Evolutionary conservation across 2,329 filamentous ascomycete genomes (phyloP), one percentile per base, ranked within the genome.

Genomic region (Scedosporium aurantiacum): DNA sequence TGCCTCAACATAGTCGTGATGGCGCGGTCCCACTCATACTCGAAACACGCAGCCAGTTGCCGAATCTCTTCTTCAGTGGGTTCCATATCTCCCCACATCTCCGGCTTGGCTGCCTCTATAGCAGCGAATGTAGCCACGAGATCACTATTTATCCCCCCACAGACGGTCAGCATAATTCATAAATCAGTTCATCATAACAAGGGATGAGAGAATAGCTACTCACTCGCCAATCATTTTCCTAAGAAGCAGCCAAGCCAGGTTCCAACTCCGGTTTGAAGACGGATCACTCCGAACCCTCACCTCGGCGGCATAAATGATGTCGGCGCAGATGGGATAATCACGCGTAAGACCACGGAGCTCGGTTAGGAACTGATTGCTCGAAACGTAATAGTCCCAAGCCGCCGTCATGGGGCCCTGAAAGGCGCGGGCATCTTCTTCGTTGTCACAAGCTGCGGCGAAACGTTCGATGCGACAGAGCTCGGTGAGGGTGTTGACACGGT

Each of bases 301-400:
- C 67, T 87, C 85, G 0, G 87, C 87, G 67, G 89, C 86, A 58
- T 82, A 78, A 1, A 90, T 70, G 40, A 87, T 79, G 57, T 85
- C 83, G 12, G 81, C 82, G 65, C 82, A 83, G 70, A 90, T 85
- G 0, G 87, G 86, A 67, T 88, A 90, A 66, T 81, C 82, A 16
- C 77, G 78, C 1, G 87, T 90, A 25, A 90, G 73, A 25, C 83
- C 82, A 21, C 86, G 78, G n/a, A 91, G 79, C 68, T 91, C 88
- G 43, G 79, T 83, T 25, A 91, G 76, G 18, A 91, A 75, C 68
- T 87, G 84, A 72, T 89, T 82, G 63, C 83, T 87, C 63, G 81
- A 82, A 65, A 91, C 87, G 67, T 90, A 90, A 74, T 89, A 80
- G 1, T 79, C 76, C 87, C 87, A 91, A 2, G 88, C 87, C 2